Conservation (phyloP, 768 basidiomycete species). For the Leccinellum luteum region DNA sequence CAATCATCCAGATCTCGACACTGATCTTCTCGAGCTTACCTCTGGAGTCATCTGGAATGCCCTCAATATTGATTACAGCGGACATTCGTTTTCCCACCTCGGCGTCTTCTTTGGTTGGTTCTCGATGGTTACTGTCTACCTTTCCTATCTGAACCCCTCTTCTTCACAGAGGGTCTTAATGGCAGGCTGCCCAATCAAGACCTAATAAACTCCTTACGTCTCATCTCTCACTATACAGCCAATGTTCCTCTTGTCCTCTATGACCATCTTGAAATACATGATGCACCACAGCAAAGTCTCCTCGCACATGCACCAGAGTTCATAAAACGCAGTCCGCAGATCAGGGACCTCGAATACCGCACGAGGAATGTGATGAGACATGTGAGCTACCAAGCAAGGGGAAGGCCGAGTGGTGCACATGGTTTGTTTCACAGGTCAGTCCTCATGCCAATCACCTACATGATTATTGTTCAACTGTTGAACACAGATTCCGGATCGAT, state of each 20-base stretch:
- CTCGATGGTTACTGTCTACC: neutral
- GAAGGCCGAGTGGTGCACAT: constrained; percentile 84
- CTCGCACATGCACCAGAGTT: constrained; percentile 46
- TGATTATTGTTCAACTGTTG: neutral
- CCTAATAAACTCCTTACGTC: constrained; percentile 75
- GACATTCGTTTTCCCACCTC: constrained; percentile 94
- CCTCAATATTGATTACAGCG: constrained; percentile 91
- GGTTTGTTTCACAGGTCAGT: constrained; percentile 83
- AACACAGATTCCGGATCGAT: constrained; percentile 83
- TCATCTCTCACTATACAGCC: constrained; percentile 69
- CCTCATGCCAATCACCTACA: constrained; percentile 17
- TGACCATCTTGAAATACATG: constrained; percentile 61
- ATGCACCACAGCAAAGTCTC: constrained; percentile 34
- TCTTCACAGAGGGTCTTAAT: constrained; percentile 80
- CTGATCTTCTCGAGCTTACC: constrained; percentile 57
- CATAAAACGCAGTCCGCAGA: constrained; percentile 39
- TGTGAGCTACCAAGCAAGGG: constrained; percentile 69
- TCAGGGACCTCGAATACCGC: constrained; percentile 54
- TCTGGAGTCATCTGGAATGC: constrained; percentile 97
- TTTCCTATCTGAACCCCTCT: constrained; percentile 3
- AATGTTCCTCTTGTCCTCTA: constrained; percentile 80
- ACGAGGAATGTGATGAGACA: constrained; percentile 71
- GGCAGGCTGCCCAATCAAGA: constrained; percentile 97
- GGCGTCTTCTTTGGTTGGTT: constrained; percentile 89
- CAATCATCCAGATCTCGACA: constrained; percentile 52